Evolutionary conservation across 2,329 filamentous ascomycete genomes (phyloP), one percentile per base, ranked within the genome.

Genomic region (Xylariales sp.): DNA sequence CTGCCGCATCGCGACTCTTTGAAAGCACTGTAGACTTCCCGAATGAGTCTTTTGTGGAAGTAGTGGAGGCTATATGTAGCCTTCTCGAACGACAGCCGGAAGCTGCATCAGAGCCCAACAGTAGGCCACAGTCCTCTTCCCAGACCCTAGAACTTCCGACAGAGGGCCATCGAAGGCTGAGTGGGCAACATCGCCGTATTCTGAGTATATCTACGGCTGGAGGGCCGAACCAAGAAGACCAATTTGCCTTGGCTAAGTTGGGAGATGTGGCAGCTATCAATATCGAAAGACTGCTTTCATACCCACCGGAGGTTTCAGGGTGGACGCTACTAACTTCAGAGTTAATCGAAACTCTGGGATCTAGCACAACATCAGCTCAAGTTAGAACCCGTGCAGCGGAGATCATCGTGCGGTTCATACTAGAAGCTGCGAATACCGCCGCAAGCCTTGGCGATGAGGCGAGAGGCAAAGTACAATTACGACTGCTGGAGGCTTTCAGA

Each of bases 11-110:
- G 2, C 81, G 93, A 45, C 70, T 98, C 14, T 82, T 97, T 41
- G 93, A 97, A 57, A 95, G 89, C 61, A 97, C 90, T 0, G 73
- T 85, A 13, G 90, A 96, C 50, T 97, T 95, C 52, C 88, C 89
- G 0, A 89, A 91, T 46, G 73, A 81, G 13, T 72, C 88, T 0
- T 97, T 97, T 51, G 67, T 84, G 5, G 78, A 87, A 45, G 79
- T 97, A 8, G 69, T 97, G 2, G 67, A 72, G 38, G 84, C 89
- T 1, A 72, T 95, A 4, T 89, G 88, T 52, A 71, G 75, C 31
- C 68, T 96, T 6, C 69, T 95, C 5, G 72, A 74, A 23, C 53
- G 59, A 18, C 54, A 51, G n/a, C 16, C 52, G 5, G 41, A 62
- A 21, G 40, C 53, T 3, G 18, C 41, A 24, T 54, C 57, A 4